Evolutionary conservation across 164 flowering plant species (phyloP), one percentile per base, ranked within the genome.

Genomic region (Buxus sempervirens): DNA sequence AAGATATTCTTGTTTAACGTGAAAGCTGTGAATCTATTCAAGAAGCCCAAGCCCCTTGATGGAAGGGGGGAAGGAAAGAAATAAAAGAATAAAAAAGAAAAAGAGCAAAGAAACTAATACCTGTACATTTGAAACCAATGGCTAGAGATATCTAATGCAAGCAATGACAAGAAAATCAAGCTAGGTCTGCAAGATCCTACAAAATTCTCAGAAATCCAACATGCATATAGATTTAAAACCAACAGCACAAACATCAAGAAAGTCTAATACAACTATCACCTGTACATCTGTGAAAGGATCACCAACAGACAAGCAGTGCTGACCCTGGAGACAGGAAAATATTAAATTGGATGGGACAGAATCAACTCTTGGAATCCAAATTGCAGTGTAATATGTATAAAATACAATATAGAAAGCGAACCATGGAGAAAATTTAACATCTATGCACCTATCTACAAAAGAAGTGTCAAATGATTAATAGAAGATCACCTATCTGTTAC

Each of bases 51-150:
- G n/a, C n/a, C n/a, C n/a, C n/a, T n/a, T n/a, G n/a, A n/a, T n/a
- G n/a, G n/a, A n/a, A n/a, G n/a, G n/a, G n/a, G n/a, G n/a, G n/a
- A n/a, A n/a, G n/a, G n/a, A n/a, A n/a, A n/a, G n/a, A n/a, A n/a
- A n/a, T n/a, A n/a, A n/a, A 41, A 25, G 15, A 22, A 54, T 18
- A 60, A 24, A 24, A 16, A 54, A 10, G 5, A 49, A 1, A 20
- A n/a, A n/a, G n/a, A n/a, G n/a, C n/a, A 9, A 45, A 5, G 19
- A 57, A 26, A 48, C 32, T 32, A 62, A 21, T 82, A 95, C 99
- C 97, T 92, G 81, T 90, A 95, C 99, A 95, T 92, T 77, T 95
- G 99, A 58, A 95, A 71, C 99, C 99, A 95, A 76, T 95, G 99
- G 82, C 99, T 95, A 45, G 83, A 80, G 73, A 90, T 88, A 78